Base-by-base conservation (phyloP, 2,329 filamentous ascomycete genomes). In the Proliferodiscus dingleyae region DNA sequence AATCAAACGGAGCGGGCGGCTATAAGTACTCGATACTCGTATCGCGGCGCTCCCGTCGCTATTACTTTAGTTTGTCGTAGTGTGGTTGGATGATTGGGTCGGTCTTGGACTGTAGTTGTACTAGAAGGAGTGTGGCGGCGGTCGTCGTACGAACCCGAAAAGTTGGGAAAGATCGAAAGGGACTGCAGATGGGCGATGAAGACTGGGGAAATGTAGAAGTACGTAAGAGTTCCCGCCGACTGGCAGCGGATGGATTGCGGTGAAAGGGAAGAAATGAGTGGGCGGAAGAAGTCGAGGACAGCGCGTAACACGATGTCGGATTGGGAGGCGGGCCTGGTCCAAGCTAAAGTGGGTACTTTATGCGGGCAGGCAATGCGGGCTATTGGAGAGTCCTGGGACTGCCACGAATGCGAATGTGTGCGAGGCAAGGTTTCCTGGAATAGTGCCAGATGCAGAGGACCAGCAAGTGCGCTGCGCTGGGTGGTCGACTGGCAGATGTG, bases 181-280 rank as follows among this genome's bases (percentile, higher is more conserved):
- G 42, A 36, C 40, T 32, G 45, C 34, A 41, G 44, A 47, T 37
- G 30, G 41, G 41, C 26, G 13, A 22, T 15, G 37, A 41, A 29
- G 46, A 41, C 24, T 37, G 37, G 33, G 15, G 41, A 46, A 50
- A 48, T 45, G 52, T 54, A 45, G n/a, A n/a, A 52, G 51, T 52
- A 55, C 52, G 37, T 47, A n/a, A 46, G 38, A 46, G 29, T n/a
- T 51, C 42, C 29, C 19, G 50, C 52, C 48, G 53, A 41, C 52
- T 56, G 29, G 52, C 53, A 56, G 54, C 47, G 36, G 47, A 45
- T 28, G 33, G 36, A 23, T 24, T 26, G 30, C 41, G 26, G 37
- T 26, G 42, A 37, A 32, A 15, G 26, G 26, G 37, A 41, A 41
- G 38, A 34, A 43, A 41, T 41, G 36, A 49, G 41, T 45, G 37